These are phyloP conservation scores for Trametes pubescens DNA, from an alignment of 1,284 basidiomycete genomes.

Conservation along the genomic window DNA sequence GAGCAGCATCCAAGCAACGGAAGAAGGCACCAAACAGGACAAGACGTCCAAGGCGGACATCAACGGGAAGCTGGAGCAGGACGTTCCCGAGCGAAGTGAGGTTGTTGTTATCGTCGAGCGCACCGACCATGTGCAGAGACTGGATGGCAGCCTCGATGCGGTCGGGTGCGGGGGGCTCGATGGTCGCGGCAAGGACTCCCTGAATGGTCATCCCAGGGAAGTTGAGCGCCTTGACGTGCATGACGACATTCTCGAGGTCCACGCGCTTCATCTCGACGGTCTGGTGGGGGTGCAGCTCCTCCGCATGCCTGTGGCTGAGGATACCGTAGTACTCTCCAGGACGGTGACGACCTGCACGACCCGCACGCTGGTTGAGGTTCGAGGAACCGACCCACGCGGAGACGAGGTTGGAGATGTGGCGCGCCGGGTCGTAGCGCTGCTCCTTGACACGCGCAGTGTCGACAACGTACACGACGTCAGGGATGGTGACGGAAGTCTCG, in stretches of 20 bases:
- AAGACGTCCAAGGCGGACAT: conserved; percentile 90
- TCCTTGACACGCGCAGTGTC: conserved; percentile 93
- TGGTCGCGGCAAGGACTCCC: conserved; percentile 85
- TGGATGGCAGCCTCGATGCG: conserved; percentile 87
- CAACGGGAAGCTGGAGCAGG: conserved; percentile 89
- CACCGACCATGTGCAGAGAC: conserved; percentile 87
- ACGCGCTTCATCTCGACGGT: conserved; percentile 96
- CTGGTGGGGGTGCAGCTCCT: conserved; percentile 81
- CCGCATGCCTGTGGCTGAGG: conserved; percentile 72
- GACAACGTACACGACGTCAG: conserved; percentile 95
- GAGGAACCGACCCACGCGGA: conserved; percentile 61
- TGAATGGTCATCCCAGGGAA: conserved; percentile 90
- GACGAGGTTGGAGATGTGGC: conserved; percentile 39
- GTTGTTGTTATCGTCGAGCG: conserved; percentile 80
- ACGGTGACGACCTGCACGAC: conserved; percentile 93
- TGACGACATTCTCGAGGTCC: conserved; percentile 91
- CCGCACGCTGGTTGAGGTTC: conserved; percentile 94
- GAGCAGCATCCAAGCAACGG: conserved; percentile 89
- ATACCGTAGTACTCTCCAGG: conserved; percentile 94
- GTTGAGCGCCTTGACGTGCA: conserved; percentile 98
- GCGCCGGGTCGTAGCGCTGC: conserved; percentile 91
- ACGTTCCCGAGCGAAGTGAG: conserved; percentile 91
- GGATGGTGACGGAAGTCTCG: conserved; percentile 96
- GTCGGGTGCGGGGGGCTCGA: conserved; percentile 88
- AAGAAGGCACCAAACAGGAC: conserved; percentile 94